Base-by-base conservation (phyloP, 1,284 basidiomycete species). In the Trametes hirsuta region DNA sequence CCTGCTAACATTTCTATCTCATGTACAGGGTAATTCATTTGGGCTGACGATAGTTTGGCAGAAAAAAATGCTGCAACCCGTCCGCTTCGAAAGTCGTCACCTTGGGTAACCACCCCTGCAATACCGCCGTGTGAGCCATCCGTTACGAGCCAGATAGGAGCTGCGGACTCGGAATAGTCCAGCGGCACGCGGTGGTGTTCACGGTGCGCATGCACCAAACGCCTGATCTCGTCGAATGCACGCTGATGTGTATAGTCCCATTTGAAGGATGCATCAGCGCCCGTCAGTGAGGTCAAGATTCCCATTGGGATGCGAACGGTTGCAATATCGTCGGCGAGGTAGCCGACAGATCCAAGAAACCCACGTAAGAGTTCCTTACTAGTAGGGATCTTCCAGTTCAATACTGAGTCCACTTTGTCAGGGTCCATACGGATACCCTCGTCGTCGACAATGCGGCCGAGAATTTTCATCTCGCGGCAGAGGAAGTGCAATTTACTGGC, bases 391-490 rank as follows among this genome's bases (percentile, higher is more conserved):
- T 68, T 66, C 77, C 77, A 79, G 2, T 73, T 66, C 0, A 61
- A 45, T 9, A 76, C 63, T 9, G 47, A 53, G 25, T 74, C 69
- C 0, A 74, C 66, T 54, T 76, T 76, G 24, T 66, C 36, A 0
- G 72, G 69, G 24, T 75, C 74, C 61, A 74, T 72, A 1, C 49
- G 40, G 8, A 77, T 72, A 0, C 76, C 75, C 0, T 68, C 10
- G 14, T 65, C 66, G 9, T 70, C 66, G 10, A 77, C 61, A 9
- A 74, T 57, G 39, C 72, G 72, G 0, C 76, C 76, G 0, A 76
- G 59, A 4, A 76, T 60, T 15, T 69, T 70, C n/a, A 74, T 53
- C 35, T 65, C 47, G 0, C 12, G 6, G 1, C 58, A 62, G 11
- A 75, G 66, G 34, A 75, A 69, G 4, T 73, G 58, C 22, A 73